These are phyloP conservation scores for Talaromyces marneffei DNA, from an alignment of 2,329 filamentous ascomycete species.

Conservation along the genomic window DNA sequence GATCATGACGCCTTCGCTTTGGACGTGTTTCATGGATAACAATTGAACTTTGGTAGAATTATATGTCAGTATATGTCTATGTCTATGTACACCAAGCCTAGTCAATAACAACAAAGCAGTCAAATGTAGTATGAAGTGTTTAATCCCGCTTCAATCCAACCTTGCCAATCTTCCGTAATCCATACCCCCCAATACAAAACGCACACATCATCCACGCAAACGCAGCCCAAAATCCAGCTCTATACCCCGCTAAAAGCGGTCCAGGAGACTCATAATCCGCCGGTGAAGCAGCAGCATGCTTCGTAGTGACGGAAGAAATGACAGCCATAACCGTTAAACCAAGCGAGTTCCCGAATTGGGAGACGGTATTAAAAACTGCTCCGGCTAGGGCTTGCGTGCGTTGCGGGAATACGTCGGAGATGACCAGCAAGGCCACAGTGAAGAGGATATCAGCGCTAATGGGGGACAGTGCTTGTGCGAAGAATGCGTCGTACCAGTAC, in stretches of 20 bases:
- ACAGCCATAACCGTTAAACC: conserved; percentile 49
- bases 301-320: conserved; percentile 29
- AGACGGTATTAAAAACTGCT: conserved; percentile 56
- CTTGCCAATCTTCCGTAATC: conserved; percentile 44
- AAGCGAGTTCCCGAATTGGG: conserved; percentile 52
- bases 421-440: conserved; percentile 51
- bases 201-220: conserved; percentile 43
- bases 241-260: conserved; percentile 47
- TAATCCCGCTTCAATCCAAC: conserved; percentile 43
- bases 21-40: not conserved
- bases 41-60: not conserved
- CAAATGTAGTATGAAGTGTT: not conserved
- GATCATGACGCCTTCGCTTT: too few relatives aligned
- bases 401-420: conserved; percentile 51
- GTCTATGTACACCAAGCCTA: not conserved
- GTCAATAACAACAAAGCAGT: too few relatives aligned
- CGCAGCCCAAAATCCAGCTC: conserved; percentile 50
- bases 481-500: conserved; percentile 46
- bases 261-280: conserved; percentile 15
- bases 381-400: conserved; percentile 55
- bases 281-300: conserved; percentile 29
- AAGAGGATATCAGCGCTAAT: conserved; percentile 48
- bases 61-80: not conserved
- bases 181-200: conserved; percentile 36
- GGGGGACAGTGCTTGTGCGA: conserved; percentile 39